Conservation (phyloP, 1,139 yeast species). For the Zygotorulaspora mrakii region DNA sequence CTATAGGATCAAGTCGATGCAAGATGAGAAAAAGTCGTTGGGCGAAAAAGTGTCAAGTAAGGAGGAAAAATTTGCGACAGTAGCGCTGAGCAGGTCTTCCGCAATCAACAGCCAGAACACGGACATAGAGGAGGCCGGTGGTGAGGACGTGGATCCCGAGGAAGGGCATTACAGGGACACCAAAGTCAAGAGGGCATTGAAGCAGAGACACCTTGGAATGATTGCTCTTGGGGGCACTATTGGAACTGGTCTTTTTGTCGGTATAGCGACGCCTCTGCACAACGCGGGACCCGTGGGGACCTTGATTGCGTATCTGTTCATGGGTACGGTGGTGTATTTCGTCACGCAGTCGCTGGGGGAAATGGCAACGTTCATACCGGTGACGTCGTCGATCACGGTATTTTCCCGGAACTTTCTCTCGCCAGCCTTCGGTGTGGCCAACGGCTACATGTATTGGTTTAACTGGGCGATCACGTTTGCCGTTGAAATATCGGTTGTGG, state of each 20-base stretch:
- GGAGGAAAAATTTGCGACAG: neutral
- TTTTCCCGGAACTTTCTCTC: conserved; percentile 60
- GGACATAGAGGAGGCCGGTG: conserved; percentile 14
- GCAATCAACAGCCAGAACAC: neutral
- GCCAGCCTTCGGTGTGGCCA: conserved; percentile 72
- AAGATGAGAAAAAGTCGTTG: neutral
- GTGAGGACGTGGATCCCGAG: conserved; percentile 26
- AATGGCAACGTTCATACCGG: conserved; percentile 74
- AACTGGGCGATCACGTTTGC: conserved; percentile 85
- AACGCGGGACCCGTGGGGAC: conserved; percentile 66
- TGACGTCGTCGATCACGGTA: conserved; percentile 62
- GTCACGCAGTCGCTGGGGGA: conserved; percentile 74
- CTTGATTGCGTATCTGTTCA: conserved; percentile 59
- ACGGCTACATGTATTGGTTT: conserved; percentile 84
- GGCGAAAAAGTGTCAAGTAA: neutral
- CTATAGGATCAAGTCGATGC: neutral
- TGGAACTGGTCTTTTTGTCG: conserved; percentile 65
- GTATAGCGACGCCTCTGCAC: conserved; percentile 49
- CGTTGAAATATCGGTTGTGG: conserved; percentile 74
- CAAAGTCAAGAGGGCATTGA: conserved; percentile 47
- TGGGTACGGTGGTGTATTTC: conserved; percentile 60
- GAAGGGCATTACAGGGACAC: conserved; percentile 39
- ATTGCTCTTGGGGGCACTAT: conserved; percentile 68
- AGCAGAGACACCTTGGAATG: conserved; percentile 61
- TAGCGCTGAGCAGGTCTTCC: conserved; percentile 4